These are phyloP conservation scores for Linum usitatissimum DNA, from an alignment of 345 rosid species.

Conservation along the genomic window DNA sequence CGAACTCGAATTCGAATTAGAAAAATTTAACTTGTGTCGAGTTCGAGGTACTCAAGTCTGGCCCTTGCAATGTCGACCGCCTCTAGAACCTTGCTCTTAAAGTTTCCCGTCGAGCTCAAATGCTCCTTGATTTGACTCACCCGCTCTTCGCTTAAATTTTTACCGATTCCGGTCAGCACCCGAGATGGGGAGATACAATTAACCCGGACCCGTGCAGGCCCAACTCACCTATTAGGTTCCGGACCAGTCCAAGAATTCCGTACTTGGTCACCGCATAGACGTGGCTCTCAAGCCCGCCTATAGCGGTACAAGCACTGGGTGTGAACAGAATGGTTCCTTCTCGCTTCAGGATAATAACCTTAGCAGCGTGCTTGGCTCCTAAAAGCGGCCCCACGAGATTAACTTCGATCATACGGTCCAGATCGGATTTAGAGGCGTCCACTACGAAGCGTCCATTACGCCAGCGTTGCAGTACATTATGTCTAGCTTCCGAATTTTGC, in stretches of 20 bases:
- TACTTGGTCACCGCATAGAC: constrained; percentile 20
- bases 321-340: constrained; percentile 32
- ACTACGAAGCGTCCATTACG: constrained; percentile 14
- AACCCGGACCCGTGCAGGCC: constrained; percentile 34
- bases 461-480: constrained; percentile 14
- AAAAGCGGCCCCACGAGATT: constrained; percentile 23
- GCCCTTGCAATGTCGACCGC: no score
- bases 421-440: constrained; percentile 18
- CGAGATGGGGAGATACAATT: constrained; percentile 31
- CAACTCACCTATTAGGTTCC: constrained; percentile 27
- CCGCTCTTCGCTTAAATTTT: no score
- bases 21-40: no score
- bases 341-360: constrained; percentile 25
- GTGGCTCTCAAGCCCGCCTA: constrained; percentile 19
- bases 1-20: no score
- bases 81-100: no score
- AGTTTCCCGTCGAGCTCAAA: no score
- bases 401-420: constrained; percentile 24
- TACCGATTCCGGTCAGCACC: background rate
- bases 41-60: no score
- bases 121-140: no score
- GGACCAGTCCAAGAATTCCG: constrained; percentile 24
- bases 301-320: constrained; percentile 21
- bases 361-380: constrained; percentile 12
- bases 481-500: constrained; percentile 3